A percentile compares a stretch with the other conserved stretches of the same genome.
phyloP scores from a whole-genome alignment of 2,329 filamentous ascomycete genomes.

The Simplicillium sp. region DNA sequence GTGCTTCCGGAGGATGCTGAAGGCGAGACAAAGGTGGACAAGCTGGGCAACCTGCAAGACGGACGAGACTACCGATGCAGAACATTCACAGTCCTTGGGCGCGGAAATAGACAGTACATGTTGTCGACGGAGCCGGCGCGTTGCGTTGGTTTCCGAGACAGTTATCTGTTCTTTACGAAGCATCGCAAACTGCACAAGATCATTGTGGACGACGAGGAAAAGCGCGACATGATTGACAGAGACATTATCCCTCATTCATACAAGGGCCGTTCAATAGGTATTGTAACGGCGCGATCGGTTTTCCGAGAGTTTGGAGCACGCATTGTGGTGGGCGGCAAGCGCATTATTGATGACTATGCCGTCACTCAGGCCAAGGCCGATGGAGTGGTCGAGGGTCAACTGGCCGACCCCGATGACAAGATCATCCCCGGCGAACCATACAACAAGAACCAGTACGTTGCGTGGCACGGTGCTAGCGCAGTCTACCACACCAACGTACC shows the following conservation, averaged over 20 bases:
- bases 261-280: slow-evolving; percentile 94
- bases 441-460: slow-evolving; percentile 98
- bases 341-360: slow-evolving; percentile 83
- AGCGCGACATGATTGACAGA: slow-evolving; percentile 89
- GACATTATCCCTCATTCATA: slow-evolving; percentile 96
- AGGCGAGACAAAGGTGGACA: slow-evolving; percentile 90
- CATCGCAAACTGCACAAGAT: slow-evolving; percentile 96
- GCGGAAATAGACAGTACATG: slow-evolving; percentile 89
- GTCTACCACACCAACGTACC: slow-evolving; percentile 84
- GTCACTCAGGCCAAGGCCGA: slow-evolving; percentile 64
- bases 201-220: slow-evolving; percentile 95
- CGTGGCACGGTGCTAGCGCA: slow-evolving; percentile 93
- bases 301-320: slow-evolving; percentile 93
- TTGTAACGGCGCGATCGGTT: slow-evolving; percentile 91
- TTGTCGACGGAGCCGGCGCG: slow-evolving; percentile 93
- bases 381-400: slow-evolving; percentile 75
- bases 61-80: slow-evolving; percentile 90
- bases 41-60: slow-evolving; percentile 70
- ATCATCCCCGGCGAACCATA: slow-evolving; percentile 75
- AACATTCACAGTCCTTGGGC: slow-evolving; percentile 81
- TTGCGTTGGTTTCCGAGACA: slow-evolving; percentile 94
- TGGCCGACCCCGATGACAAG: slow-evolving; percentile 83
- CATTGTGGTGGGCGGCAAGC: slow-evolving; percentile 85
- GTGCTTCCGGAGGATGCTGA: slow-evolving; percentile 77
- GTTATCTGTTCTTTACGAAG: slow-evolving; percentile 98